Conservation (phyloP, 129 eudicot genomes). For the Deinandra increscens region DNA sequence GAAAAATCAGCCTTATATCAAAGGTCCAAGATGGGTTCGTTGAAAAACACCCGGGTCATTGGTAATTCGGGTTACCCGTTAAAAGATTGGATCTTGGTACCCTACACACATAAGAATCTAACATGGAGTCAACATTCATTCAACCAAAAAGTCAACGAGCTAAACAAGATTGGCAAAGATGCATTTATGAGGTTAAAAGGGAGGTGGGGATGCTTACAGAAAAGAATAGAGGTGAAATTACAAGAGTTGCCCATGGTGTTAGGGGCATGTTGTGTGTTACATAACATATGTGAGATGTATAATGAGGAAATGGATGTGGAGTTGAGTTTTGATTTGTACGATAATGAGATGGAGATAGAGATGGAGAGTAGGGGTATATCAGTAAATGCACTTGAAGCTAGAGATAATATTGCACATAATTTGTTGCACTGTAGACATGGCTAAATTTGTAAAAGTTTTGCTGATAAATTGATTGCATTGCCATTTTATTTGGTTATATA, state of each 20-base stretch:
- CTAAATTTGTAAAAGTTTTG: background rate
- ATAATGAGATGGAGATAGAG: slow-evolving; percentile 54
- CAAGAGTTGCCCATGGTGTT: slow-evolving; percentile 70
- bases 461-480: background rate
- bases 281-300: slow-evolving; percentile 70
- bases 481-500: background rate
- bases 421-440: slow-evolving; percentile 39
- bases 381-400: slow-evolving; percentile 41
- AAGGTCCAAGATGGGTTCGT: slow-evolving; percentile 43
- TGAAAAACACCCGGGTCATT: slow-evolving; percentile 44
- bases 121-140: slow-evolving; percentile 66
- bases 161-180: slow-evolving; percentile 44
- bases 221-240: slow-evolving; percentile 63
- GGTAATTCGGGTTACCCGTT: slow-evolving; percentile 59
- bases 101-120: slow-evolving; percentile 55
- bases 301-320: slow-evolving; percentile 42
- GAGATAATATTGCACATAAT: slow-evolving; percentile 69
- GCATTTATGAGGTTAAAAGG: slow-evolving; percentile 64
- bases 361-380: slow-evolving; percentile 35
- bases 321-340: slow-evolving; percentile 51
- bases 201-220: slow-evolving; percentile 71
- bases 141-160: slow-evolving; percentile 43
- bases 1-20: slow-evolving; percentile 55
- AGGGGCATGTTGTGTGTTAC: slow-evolving; percentile 74
- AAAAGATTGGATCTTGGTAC: slow-evolving; percentile 64